Evolutionary conservation across 1,139 yeast genomes (phyloP).

Genomic region (Debaryomyces sp.): DNA sequence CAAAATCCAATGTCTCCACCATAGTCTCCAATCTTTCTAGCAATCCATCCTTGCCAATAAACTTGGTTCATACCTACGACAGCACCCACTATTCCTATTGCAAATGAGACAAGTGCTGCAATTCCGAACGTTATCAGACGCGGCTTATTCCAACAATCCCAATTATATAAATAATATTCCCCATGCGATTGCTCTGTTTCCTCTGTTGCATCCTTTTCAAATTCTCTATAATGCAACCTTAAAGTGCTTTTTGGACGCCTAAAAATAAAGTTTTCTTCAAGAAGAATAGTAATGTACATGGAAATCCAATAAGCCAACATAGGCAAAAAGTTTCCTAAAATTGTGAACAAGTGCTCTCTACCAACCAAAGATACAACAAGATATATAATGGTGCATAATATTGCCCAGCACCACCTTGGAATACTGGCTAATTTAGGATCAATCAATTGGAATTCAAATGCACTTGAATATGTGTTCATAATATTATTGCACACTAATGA

Average conservation of each 20-base stretch:
- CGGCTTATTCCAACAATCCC: constrained; percentile 59
- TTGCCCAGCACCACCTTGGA: constrained; percentile 32
- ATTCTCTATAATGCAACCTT: constrained; percentile 20
- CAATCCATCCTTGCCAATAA: constrained; percentile 33
- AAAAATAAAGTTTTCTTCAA: constrained; percentile 28
- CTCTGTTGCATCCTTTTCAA: constrained; percentile 5
- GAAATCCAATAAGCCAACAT: constrained; percentile 35
- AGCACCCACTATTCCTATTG: constrained; percentile 32
- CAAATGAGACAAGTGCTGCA: constrained; percentile 28
- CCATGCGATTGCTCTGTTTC: constrained; percentile 8
- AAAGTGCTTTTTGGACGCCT: constrained; percentile 13
- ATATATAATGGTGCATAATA: constrained; percentile 21
- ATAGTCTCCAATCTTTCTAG: constrained; percentile 25
- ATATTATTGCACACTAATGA: constrained; percentile 42
- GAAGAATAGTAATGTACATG: constrained; percentile 25
- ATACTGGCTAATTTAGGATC: constrained; percentile 21
- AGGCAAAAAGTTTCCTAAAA: constrained; percentile 28
- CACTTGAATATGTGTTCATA: constrained; percentile 33
- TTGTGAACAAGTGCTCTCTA: constrained; percentile 23
- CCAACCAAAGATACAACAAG: constrained; percentile 27
- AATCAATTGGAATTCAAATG: constrained; percentile 28
- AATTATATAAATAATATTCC: constrained; percentile 38
- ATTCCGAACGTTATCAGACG: constrained; percentile 33
- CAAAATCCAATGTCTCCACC: constrained; percentile 88
- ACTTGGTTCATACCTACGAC: constrained; percentile 37